phyloP scores from a whole-genome alignment of 2,329 filamentous ascomycete genomes.

The Stachybotrys echinatus region DNA sequence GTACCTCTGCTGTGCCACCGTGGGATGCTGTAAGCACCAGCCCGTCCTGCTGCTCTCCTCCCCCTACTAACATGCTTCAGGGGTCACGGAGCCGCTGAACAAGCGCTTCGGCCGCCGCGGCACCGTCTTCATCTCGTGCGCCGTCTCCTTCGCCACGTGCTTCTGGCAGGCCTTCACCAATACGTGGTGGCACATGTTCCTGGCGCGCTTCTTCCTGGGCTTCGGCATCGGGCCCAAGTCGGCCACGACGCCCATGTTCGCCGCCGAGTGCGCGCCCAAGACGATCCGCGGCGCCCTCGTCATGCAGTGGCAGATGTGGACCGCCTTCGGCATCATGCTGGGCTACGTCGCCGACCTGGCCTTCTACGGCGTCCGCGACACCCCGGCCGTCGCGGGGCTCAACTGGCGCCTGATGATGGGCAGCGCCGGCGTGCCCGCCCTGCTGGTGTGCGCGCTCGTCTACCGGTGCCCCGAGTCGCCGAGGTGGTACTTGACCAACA shows the following conservation, averaged over 20 bases:
- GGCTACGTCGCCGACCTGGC: slow-evolving; percentile 32
- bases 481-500: slow-evolving; percentile 45
- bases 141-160: slow-evolving; percentile 43
- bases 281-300: slow-evolving; percentile 31
- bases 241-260: slow-evolving; percentile 27
- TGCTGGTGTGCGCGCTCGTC: slow-evolving; percentile 45
- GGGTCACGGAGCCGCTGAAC: slow-evolving; percentile 42
- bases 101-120: slow-evolving; percentile 57
- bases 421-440: slow-evolving; percentile 47
- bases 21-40: no score
- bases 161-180: slow-evolving; percentile 52
- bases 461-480: slow-evolving; percentile 48
- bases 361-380: slow-evolving; percentile 17
- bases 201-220: slow-evolving; percentile 27
- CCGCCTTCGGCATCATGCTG: slow-evolving; percentile 29
- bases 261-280: slow-evolving; percentile 30
- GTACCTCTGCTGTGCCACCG: slow-evolving; percentile 44
- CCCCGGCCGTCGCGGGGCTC: slow-evolving; percentile 26
- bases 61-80: background rate
- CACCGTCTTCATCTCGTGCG: slow-evolving; percentile 59
- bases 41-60: background rate
- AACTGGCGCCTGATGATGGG: slow-evolving; percentile 35
- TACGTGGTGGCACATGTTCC: slow-evolving; percentile 34
- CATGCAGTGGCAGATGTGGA: slow-evolving; percentile 31
- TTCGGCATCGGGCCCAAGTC: slow-evolving; percentile 32